These are phyloP conservation scores for Boletus tylopilopsis DNA, from an alignment of 768 basidiomycete genomes.

Conservation along the genomic window DNA sequence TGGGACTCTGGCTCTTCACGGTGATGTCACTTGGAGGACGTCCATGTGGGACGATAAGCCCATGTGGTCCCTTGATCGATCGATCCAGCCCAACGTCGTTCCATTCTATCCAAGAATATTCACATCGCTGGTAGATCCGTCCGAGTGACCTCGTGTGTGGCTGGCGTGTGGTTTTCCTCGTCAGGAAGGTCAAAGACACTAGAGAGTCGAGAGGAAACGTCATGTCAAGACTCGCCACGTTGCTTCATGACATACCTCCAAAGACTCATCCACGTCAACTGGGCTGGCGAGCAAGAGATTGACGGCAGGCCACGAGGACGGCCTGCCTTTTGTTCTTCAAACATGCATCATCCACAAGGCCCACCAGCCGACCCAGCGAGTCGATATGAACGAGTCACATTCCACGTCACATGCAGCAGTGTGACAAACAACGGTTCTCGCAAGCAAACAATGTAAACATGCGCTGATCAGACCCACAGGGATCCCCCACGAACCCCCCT, in stretches of 20 bases:
- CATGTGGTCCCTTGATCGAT: neutral
- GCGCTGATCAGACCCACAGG: conserved; percentile 16
- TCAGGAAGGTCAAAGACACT: neutral
- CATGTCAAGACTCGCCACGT: neutral
- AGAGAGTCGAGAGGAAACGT: neutral
- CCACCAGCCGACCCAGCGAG: neutral
- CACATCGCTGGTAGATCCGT: conserved; percentile 12
- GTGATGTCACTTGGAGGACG: no score
- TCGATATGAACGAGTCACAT: conserved; percentile 2
- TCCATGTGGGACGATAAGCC: neutral
- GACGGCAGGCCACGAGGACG: conserved; percentile 7
- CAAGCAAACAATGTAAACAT: neutral
- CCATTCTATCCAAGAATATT: neutral
- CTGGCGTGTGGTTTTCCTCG: neutral
- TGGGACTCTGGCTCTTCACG: no score
- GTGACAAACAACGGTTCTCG: neutral
- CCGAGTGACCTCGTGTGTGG: conserved; percentile 9
- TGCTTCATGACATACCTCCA: conserved; percentile 1
- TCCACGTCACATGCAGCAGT: conserved; percentile 1
- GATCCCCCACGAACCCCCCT: conserved; percentile 1
- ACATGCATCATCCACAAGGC: conserved; percentile 11
- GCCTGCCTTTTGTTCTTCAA: conserved; percentile 1
- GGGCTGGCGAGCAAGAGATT: no score
- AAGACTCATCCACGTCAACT: no score
- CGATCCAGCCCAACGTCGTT: neutral